Evolutionary conservation across 2,329 filamentous ascomycete genomes (phyloP), one percentile per base, ranked within the genome.

Genomic region (Talaromyces piceae): DNA sequence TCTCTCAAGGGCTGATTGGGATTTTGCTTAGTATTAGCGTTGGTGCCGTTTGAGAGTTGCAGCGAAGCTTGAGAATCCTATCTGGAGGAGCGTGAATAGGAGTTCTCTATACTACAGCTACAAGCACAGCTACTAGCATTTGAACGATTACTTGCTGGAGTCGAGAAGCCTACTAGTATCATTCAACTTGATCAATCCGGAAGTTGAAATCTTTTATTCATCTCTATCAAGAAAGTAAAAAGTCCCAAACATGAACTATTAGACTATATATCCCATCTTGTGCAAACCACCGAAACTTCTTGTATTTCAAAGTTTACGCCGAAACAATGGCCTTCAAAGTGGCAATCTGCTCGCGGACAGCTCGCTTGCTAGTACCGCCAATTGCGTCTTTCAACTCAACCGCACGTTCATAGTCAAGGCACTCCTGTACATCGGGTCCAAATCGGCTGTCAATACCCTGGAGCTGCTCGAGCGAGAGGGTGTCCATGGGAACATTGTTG

Each of bases 351-450:
- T 79, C 76, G 27, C 84, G 59, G 27, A 90, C 84, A 22, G 80
- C 78, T 11, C 77, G 78, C 71, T 79, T 83, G 73, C 87, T 90
- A 22, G 87, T 93, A 25, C 88, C 88, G 22, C 89, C 90, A 58
- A 82, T 83, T 2, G 87, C 84, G 39, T 82, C 79, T 63, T 86
- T 82, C 74, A 86, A 78, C 77, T 95, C 89, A 5, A 95, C 88
- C 54, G 84, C 88, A 57, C 80, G 80, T 71, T 94, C 84, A 63
- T 93, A 95, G 70, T 94, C 80, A 64, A 95, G 87, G 23, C 81
- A 80, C 45, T 80, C 73, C 44, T 79, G 69, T 37, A 94, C 80
- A 64, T 93, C 88, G 53, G 83, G 77, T 26, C 80, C 83, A 57
- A 94, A 87, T 47, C 86, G 77, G 1, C 69, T 61, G 57, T 91